Evolutionary conservation across 108 stramenopile species (phyloP).

Genomic region (Pseudonitzschia multistriata): DNA sequence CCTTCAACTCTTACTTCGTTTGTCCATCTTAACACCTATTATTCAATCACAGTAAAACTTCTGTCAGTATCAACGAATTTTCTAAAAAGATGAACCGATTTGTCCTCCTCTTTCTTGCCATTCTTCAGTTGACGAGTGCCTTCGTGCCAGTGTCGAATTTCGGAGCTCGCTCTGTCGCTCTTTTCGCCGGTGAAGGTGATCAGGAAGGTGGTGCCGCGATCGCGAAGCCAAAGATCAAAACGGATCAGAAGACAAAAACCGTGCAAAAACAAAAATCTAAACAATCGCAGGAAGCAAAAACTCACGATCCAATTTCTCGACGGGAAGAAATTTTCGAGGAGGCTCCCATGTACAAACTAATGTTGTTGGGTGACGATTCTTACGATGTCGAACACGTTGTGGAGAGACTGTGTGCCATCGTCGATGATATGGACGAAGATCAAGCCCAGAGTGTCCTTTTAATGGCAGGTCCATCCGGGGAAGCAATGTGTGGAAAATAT

Average conservation of each 20-base stretch:
- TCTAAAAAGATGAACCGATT: constrained; percentile 3
- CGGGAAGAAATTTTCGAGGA: constrained; percentile 83
- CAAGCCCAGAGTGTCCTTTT: constrained; percentile 60
- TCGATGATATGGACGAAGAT: constrained; percentile 81
- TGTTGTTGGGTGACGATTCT: constrained; percentile 83
- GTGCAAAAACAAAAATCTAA: constrained; percentile 57
- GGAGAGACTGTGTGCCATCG: constrained; percentile 63
- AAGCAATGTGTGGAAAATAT: constrained; percentile 77
- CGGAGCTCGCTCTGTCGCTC: constrained; percentile 9
- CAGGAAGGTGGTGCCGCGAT: constrained; percentile 66
- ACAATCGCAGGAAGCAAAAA: constrained; percentile 40
- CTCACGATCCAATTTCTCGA: constrained; percentile 50
- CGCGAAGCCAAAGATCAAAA: constrained; percentile 64
- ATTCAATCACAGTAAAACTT: not conserved
- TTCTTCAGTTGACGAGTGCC: constrained; percentile 22
- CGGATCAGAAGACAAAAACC: constrained; percentile 48
- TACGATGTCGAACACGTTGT: constrained; percentile 86
- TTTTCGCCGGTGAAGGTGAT: constrained; percentile 35
- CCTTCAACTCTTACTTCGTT: too few relatives aligned
- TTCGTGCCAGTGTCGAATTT: constrained; percentile 12
- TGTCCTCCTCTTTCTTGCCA: constrained; percentile 16
- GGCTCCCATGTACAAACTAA: constrained; percentile 87
- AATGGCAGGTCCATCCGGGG: constrained; percentile 59
- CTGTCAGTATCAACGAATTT: not conserved
- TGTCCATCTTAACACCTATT: too few relatives aligned